These are phyloP conservation scores for Metschnikowia picachoensis DNA, from an alignment of 805 yeast genomes.

Conservation along the genomic window DNA sequence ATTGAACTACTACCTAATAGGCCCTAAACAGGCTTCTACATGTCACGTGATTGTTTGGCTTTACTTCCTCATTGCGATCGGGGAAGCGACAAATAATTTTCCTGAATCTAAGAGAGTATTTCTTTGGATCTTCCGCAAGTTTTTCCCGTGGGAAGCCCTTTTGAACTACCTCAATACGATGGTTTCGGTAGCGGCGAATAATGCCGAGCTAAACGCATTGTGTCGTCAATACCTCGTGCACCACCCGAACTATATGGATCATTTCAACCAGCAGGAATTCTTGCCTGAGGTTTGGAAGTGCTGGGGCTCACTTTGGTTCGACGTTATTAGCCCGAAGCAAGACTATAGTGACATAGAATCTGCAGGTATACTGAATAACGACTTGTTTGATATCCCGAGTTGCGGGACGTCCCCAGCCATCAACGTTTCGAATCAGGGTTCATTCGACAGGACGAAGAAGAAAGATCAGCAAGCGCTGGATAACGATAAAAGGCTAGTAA, in stretches of 20 bases:
- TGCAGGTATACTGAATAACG: constrained; percentile 53
- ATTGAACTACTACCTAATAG: constrained; percentile 59
- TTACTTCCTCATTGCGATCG: constrained; percentile 63
- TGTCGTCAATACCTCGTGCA: constrained; percentile 21
- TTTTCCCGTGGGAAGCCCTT: constrained; percentile 68
- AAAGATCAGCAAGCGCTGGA: constrained; percentile 34
- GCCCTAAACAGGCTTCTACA: constrained; percentile 67
- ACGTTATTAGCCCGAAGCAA: constrained; percentile 49
- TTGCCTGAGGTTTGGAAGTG: constrained; percentile 79
- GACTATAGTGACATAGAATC: constrained; percentile 47
- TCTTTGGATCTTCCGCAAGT: constrained; percentile 47
- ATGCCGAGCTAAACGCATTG: constrained; percentile 20
- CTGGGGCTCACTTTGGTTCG: constrained; percentile 84
- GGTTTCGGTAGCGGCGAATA: constrained; percentile 32
- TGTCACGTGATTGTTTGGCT: constrained; percentile 78
- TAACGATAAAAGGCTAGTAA: constrained; percentile 47
- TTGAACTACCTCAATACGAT: constrained; percentile 61
- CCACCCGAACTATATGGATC: constrained; percentile 40
- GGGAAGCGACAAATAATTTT: constrained; percentile 46
- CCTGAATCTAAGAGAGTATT: constrained; percentile 48
- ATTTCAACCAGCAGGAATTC: constrained; percentile 56
- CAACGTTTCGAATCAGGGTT: constrained; percentile 27
- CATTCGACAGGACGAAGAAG: constrained; percentile 11
- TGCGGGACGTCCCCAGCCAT: constrained; percentile 48
- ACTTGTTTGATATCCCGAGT: constrained; percentile 61